A percentile compares a stretch with the other conserved stretches of the same genome.
These are phyloP conservation scores for Dryas integrifolia DNA, from an alignment of 331 rosid genomes.

Conservation along the genomic window DNA sequence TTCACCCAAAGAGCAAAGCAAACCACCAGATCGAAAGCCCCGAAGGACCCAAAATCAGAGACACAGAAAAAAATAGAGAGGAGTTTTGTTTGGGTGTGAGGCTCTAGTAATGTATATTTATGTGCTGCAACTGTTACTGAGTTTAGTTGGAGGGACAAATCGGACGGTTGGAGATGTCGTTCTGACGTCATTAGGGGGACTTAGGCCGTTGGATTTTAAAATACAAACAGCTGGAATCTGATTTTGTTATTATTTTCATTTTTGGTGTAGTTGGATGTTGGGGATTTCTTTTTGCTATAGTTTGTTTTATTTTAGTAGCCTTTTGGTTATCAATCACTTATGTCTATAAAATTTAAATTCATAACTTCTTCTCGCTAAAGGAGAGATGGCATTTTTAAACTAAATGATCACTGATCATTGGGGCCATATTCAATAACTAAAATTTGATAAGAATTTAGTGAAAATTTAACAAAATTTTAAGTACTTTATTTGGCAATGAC, in stretches of 20 bases:
- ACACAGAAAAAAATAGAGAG: constrained; percentile 13
- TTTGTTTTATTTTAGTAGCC: neutral
- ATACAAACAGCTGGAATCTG: neutral
- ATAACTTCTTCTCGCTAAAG: too few species aligned
- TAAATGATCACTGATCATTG: too few species aligned
- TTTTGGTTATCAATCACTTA: too few species aligned
- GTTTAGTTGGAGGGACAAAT: neutral
- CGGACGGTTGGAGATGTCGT: neutral
- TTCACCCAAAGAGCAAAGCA: neutral
- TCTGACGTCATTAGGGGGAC: neutral
- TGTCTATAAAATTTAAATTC: too few species aligned
- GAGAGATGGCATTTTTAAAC: too few species aligned
- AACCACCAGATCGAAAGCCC: constrained; percentile 29
- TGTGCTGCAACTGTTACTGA: constrained; percentile 1
- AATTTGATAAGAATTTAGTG: too few species aligned
- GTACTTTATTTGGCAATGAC: too few species aligned
- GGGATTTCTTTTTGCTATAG: neutral
- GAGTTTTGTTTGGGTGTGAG: neutral
- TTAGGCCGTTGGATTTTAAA: constrained; percentile 6
- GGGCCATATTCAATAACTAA: too few species aligned
- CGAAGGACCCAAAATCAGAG: constrained; percentile 15
- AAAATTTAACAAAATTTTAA: too few species aligned
- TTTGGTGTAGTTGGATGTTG: neutral
- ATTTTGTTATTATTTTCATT: neutral
- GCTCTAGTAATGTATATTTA: neutral